phyloP scores from a whole-genome alignment of 306 rosid species.

The Pterocarpus macrocarpus region DNA sequence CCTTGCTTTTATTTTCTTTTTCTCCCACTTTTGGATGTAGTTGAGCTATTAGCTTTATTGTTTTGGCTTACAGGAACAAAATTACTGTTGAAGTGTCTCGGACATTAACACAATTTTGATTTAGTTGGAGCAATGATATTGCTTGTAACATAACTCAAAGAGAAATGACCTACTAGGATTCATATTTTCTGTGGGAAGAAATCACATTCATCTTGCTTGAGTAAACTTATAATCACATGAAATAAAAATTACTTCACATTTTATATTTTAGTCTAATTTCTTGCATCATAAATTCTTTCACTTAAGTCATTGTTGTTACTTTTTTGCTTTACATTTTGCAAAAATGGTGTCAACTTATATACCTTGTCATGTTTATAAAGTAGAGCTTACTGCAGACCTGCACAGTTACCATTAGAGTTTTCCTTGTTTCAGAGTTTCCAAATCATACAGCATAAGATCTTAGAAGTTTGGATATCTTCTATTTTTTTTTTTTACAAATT shows the following conservation, averaged over 20 bases:
- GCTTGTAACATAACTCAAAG: slow-evolving; percentile 10
- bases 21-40: slow-evolving; percentile 10
- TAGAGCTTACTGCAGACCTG: slow-evolving; percentile 10
- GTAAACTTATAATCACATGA: not conserved
- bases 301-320: not conserved
- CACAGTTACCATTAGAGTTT: not conserved
- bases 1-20: not conserved
- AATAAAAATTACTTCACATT: slow-evolving; percentile 9
- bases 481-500: not conserved
- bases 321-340: slow-evolving; percentile 10
- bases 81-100: slow-evolving; percentile 4
- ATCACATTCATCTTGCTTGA: not conserved
- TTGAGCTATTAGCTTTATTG: not conserved
- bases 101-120: not conserved
- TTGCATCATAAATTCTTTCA: slow-evolving; percentile 12
- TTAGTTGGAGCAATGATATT: slow-evolving; percentile 5
- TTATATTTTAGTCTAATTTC: slow-evolving; percentile 7
- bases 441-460: slow-evolving; percentile 4
- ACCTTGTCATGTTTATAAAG: not conserved
- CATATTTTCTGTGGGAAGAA: not conserved
- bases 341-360: slow-evolving; percentile 5
- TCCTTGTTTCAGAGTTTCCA: slow-evolving; percentile 21
- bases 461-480: not conserved
- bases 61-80: not conserved
- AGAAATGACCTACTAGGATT: not conserved